Evolutionary conservation across 805 yeast genomes (phyloP).

Genomic region (Wickerhamomyces hampshirensis): DNA sequence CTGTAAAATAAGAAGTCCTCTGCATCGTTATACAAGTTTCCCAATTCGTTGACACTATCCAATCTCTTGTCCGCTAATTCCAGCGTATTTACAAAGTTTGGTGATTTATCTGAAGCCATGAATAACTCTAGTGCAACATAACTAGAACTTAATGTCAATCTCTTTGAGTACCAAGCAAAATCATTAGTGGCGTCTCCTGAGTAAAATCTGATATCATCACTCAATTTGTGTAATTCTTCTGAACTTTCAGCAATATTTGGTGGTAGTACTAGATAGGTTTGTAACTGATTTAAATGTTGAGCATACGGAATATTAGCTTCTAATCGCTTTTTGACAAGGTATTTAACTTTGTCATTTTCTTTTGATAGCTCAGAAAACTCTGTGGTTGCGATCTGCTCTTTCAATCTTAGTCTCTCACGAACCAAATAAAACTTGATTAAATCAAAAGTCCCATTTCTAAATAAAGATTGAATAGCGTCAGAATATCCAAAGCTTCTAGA

Average conservation of each 20-base stretch:
- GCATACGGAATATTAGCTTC: slow-evolving; percentile 37
- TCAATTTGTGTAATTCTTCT: slow-evolving; percentile 64
- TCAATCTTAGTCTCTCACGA: slow-evolving; percentile 41
- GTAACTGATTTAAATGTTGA: slow-evolving; percentile 29
- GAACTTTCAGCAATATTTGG: slow-evolving; percentile 52
- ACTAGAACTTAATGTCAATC: slow-evolving; percentile 63
- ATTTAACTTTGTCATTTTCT: slow-evolving; percentile 40
- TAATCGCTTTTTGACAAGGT: slow-evolving; percentile 42
- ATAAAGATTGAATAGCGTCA: slow-evolving; percentile 44
- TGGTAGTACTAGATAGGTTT: slow-evolving; percentile 63
- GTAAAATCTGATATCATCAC: slow-evolving; percentile 78
- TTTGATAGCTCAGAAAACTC: slow-evolving; percentile 27
- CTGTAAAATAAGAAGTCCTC: slow-evolving; percentile 73
- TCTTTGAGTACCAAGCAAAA: slow-evolving; percentile 89
- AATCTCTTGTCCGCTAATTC: slow-evolving; percentile 61
- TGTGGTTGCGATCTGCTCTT: slow-evolving; percentile 27
- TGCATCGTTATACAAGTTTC: slow-evolving; percentile 55
- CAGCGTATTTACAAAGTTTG: slow-evolving; percentile 49
- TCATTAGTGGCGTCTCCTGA: slow-evolving; percentile 79
- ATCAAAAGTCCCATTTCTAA: slow-evolving; percentile 41
- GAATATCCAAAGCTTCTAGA: slow-evolving; percentile 44
- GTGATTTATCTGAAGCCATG: slow-evolving; percentile 71
- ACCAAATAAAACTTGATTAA: slow-evolving; percentile 54
- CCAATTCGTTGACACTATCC: slow-evolving; percentile 46
- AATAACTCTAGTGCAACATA: slow-evolving; percentile 75